These are phyloP conservation scores for Starmerella sirachaensis DNA, from an alignment of 805 yeast genomes.

Conservation along the genomic window DNA sequence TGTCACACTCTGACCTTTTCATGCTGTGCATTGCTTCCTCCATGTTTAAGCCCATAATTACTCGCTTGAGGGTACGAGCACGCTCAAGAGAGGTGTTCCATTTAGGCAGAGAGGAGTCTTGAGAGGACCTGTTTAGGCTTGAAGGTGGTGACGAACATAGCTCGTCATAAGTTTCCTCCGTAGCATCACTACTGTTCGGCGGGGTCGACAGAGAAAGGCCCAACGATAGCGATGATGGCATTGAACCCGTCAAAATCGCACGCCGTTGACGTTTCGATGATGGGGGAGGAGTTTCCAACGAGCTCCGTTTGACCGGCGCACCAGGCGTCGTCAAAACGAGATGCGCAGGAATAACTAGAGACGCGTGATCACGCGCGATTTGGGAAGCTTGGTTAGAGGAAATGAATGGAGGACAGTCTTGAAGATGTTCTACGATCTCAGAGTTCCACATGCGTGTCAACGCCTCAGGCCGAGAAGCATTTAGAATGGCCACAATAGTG, in stretches of 20 bases:
- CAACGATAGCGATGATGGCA: conserved; percentile 7
- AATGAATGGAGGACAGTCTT: conserved; percentile 12
- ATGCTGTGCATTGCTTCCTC: conserved; percentile 15
- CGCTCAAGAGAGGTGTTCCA: conserved; percentile 15
- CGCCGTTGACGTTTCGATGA: conserved; percentile 10
- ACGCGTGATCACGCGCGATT: conserved; percentile 2
- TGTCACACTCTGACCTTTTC: conserved; percentile 18
- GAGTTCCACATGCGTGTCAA: conserved; percentile 14
- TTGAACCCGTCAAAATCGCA: conserved; percentile 12
- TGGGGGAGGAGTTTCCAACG: conserved; percentile 5
- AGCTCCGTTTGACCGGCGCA: conserved; percentile 1
- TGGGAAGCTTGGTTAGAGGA: background rate
- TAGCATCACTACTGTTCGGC: conserved; percentile 15
- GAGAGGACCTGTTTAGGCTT: background rate
- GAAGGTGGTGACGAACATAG: conserved; percentile 18
- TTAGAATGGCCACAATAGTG: conserved; percentile 4
- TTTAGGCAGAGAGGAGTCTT: background rate
- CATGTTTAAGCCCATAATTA: conserved; percentile 19
- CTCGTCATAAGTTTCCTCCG: conserved; percentile 12
- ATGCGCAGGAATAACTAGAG: conserved; percentile 3
- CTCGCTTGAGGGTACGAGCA: conserved; percentile 15
- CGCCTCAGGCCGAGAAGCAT: too few relatives aligned
- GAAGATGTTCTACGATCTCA: conserved; percentile 1
- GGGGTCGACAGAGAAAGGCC: too few relatives aligned
- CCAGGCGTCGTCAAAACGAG: background rate